phyloP scores from a whole-genome alignment of 2,329 filamentous ascomycete species.

The Nannizzia gypsea region DNA sequence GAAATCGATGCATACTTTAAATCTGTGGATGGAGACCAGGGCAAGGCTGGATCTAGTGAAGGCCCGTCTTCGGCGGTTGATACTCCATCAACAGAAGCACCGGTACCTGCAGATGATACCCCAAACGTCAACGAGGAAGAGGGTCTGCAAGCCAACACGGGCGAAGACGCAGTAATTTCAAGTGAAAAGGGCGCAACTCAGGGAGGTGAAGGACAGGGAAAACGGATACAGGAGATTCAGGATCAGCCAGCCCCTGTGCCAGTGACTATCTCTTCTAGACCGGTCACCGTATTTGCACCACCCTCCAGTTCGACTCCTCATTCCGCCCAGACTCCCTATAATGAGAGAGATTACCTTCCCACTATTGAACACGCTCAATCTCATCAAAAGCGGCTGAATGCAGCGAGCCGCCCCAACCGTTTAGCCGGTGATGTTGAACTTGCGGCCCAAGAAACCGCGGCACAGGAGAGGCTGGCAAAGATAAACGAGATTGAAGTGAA shows the following conservation, averaged over 20 bases:
- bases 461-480: conserved; percentile 52
- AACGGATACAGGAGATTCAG: conserved; percentile 3
- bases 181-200: not conserved
- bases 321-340: conserved; percentile 55
- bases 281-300: conserved; percentile 62
- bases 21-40: conserved; percentile 25
- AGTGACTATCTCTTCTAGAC: conserved; percentile 32
- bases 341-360: conserved; percentile 68
- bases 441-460: conserved; percentile 54
- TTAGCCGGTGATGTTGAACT: conserved; percentile 75
- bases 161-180: conserved; percentile 9
- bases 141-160: conserved; percentile 10
- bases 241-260: conserved; percentile 10
- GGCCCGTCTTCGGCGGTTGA: conserved; percentile 4
- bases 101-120: conserved; percentile 8
- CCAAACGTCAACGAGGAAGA: conserved; percentile 9
- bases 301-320: conserved; percentile 62
- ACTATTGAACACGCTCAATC: conserved; percentile 75
- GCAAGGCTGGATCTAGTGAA: conserved; percentile 9
- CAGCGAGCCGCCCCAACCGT: conserved; percentile 64
- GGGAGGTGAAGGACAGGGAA: conserved; percentile 5
- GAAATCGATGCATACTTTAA: conserved; percentile 69
- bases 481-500: conserved; percentile 62
- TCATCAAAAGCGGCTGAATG: conserved; percentile 63
- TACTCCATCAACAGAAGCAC: conserved; percentile 5